These are phyloP conservation scores for Sporothrix humicola DNA, from an alignment of 2,329 filamentous ascomycete species.

Conservation along the genomic window DNA sequence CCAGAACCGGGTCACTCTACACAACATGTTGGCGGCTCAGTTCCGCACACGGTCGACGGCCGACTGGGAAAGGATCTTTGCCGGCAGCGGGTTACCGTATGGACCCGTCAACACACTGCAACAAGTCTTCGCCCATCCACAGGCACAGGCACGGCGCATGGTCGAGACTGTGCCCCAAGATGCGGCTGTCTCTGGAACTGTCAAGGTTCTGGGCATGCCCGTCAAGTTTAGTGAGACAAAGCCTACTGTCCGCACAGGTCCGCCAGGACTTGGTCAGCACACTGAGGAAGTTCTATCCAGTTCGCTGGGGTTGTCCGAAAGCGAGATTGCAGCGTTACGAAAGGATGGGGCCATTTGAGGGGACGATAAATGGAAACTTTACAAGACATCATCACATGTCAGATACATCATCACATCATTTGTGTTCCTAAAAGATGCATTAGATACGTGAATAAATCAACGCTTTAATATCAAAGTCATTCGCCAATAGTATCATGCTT, in stretches of 20 bases:
- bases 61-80: neutral
- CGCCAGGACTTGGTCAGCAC: constrained; percentile 9
- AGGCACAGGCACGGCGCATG: constrained; percentile 31
- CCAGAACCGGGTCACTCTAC: neutral
- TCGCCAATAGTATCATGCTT: neutral
- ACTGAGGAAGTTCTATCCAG: neutral
- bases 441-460: neutral
- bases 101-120: constrained; percentile 22
- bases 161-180: constrained; percentile 13
- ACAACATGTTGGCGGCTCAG: neutral
- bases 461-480: neutral
- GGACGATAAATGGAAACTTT: too few species aligned
- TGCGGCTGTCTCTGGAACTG: constrained; percentile 9
- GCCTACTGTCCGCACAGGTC: constrained; percentile 12
- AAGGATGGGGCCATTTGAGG: neutral
- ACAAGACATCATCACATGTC: too few species aligned
- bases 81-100: neutral
- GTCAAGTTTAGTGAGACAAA: constrained; percentile 34
- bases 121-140: constrained; percentile 29
- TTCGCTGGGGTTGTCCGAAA: neutral
- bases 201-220: constrained; percentile 29
- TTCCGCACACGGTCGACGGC: neutral
- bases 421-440: neutral
- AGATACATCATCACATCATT: neutral
- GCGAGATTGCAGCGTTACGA: neutral